These are phyloP conservation scores for Calonectria pseudoreteaudii DNA, from an alignment of 2,329 filamentous ascomycete genomes.

Conservation along the genomic window DNA sequence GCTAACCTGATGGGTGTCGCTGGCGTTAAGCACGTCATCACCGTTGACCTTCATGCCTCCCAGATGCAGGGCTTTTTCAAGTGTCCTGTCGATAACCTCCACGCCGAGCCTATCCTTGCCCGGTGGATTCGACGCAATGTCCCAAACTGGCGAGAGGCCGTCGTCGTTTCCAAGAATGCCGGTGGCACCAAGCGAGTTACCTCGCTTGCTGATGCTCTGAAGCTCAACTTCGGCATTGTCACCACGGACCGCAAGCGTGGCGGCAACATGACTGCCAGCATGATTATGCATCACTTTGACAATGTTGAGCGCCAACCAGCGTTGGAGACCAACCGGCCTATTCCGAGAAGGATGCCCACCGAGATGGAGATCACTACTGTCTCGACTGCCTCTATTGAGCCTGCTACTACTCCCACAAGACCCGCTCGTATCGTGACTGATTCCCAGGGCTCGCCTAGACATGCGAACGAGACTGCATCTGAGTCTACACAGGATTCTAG, in stretches of 20 bases:
- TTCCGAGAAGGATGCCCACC: conserved; percentile 32
- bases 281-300: conserved; percentile 78
- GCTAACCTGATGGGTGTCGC: conserved; percentile 94
- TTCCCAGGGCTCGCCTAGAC: conserved; percentile 57
- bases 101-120: conserved; percentile 94
- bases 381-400: background rate
- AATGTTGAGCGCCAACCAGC: conserved; percentile 62
- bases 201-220: conserved; percentile 92
- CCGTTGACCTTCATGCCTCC: conserved; percentile 94
- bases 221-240: conserved; percentile 97
- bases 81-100: conserved; percentile 96
- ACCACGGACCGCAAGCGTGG: conserved; percentile 82
- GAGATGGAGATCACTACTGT: conserved; percentile 35
- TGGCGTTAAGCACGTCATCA: conserved; percentile 97
- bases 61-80: conserved; percentile 99
- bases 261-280: conserved; percentile 81
- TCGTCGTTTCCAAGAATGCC: conserved; percentile 98
- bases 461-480: conserved; percentile 42
- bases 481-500: conserved; percentile 32
- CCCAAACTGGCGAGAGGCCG: conserved; percentile 86
- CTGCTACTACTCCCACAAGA: conserved; percentile 36
- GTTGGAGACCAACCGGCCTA: conserved; percentile 49
- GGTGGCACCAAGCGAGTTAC: conserved; percentile 98
- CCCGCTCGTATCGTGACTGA: conserved; percentile 53
- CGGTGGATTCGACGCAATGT: conserved; percentile 96